Evolutionary conservation across 106 monocot genomes (phyloP).

Genomic region (Dioscorea alata): DNA sequence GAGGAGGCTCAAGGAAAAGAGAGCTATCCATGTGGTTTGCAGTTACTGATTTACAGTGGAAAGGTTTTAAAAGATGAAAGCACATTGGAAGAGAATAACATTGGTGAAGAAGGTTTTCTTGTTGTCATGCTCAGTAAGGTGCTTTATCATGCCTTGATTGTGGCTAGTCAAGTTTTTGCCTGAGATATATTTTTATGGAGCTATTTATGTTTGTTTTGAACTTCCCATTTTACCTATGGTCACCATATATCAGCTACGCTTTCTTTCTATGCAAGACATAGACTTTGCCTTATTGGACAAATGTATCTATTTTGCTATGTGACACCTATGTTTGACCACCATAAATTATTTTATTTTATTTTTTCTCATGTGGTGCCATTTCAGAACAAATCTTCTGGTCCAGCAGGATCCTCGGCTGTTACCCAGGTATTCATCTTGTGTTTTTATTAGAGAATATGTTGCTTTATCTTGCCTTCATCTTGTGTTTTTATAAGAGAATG

Average conservation of each 20-base stretch:
- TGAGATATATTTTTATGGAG: background rate
- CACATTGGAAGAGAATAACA: constrained; percentile 86
- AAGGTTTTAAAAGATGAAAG: constrained; percentile 96
- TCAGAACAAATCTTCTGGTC: constrained; percentile 53
- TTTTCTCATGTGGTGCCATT: background rate
- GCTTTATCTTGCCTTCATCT: background rate
- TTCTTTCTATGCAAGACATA: no score
- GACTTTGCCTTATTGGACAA: no score
- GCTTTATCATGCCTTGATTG: background rate
- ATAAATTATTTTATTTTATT: background rate
- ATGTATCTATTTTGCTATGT: no score
- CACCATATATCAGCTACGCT: no score
- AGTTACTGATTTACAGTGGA: constrained; percentile 83
- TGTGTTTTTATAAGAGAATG: background rate
- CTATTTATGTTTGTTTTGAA: no score
- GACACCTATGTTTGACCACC: no score
- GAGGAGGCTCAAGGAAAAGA: constrained; percentile 90
- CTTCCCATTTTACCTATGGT: no score
- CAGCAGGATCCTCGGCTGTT: constrained; percentile 33
- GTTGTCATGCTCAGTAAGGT: constrained; percentile 99
- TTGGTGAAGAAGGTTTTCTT: constrained; percentile 88
- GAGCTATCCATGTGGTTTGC: constrained; percentile 86
- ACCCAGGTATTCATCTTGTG: constrained; percentile 29
- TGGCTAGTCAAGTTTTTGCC: background rate
- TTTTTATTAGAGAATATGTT: no score